phyloP scores from a whole-genome alignment of 2,329 filamentous ascomycete genomes.

The Sporothrix phasma region DNA sequence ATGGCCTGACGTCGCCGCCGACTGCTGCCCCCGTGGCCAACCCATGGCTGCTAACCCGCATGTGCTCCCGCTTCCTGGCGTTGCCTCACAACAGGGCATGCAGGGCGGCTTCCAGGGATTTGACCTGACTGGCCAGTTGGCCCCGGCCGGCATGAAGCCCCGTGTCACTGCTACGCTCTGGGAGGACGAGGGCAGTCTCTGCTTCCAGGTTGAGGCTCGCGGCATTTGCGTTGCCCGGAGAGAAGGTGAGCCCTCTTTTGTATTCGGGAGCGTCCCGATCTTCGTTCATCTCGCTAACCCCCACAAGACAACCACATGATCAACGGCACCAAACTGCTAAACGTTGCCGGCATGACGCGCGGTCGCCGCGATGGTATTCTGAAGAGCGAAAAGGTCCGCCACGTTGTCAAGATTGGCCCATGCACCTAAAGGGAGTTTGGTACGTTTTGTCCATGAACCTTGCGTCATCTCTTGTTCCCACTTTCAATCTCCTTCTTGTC shows the following conservation, averaged over 20 bases:
- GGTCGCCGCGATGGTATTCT: conserved; percentile 90
- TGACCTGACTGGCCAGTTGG: conserved; percentile 85
- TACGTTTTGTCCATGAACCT: conserved; percentile 48
- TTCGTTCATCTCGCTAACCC: background rate
- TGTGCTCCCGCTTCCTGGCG: conserved; percentile 60
- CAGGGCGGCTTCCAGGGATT: conserved; percentile 48
- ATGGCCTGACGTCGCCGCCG: conserved; percentile 73
- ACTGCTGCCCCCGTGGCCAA: conserved; percentile 58
- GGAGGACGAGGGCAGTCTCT: conserved; percentile 96
- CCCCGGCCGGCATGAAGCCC: conserved; percentile 90
- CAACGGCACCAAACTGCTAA: conserved; percentile 92
- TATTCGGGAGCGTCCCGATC: background rate
- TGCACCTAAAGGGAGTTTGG: conserved; percentile 98
- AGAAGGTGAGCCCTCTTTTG: conserved; percentile 54
- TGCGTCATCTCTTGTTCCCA: background rate
- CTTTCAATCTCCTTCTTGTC: conserved; percentile 17
- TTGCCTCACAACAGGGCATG: conserved; percentile 35
- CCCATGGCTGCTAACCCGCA: conserved; percentile 52
- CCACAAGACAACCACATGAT: conserved; percentile 91
- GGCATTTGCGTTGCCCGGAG: conserved; percentile 90
- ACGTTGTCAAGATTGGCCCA: conserved; percentile 99
- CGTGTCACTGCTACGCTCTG: conserved; percentile 91
- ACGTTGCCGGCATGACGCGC: conserved; percentile 96
- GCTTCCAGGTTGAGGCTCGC: conserved; percentile 94
- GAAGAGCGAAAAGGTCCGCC: conserved; percentile 93